phyloP scores from a whole-genome alignment of 495 filamentous ascomycete genomes.

The Ascodesmis nigricans region DNA sequence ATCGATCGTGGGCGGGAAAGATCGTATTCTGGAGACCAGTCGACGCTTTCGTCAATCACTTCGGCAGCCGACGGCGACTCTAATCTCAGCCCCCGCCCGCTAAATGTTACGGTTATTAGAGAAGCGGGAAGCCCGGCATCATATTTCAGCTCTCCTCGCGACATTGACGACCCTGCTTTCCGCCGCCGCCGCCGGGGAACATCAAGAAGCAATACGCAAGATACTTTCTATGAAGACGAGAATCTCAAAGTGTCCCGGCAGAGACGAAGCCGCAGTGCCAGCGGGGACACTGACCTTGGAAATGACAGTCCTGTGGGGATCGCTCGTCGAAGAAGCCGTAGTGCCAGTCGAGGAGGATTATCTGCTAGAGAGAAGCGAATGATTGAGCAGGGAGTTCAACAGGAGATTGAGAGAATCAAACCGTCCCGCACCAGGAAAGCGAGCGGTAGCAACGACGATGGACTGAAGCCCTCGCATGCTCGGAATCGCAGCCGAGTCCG shows the following conservation, averaged over 20 bases:
- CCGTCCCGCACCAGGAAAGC: constrained; percentile 24
- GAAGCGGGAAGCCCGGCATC: constrained; percentile 17
- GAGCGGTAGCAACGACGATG: constrained; percentile 24
- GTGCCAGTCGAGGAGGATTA: constrained; percentile 45
- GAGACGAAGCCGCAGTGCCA: constrained; percentile 16
- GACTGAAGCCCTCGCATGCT: constrained; percentile 14
- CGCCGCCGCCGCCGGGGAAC: constrained; percentile 15
- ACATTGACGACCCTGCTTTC: constrained; percentile 9
- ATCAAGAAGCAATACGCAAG: constrained; percentile 11
- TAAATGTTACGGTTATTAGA: constrained; percentile 18
- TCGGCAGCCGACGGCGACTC: constrained; percentile 16
- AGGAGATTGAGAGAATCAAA: constrained; percentile 23
- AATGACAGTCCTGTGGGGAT: too few relatives aligned
- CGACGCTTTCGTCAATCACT: constrained; percentile 16
- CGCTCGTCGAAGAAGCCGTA: constrained; percentile 37
- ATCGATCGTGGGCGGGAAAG: constrained; percentile 10
- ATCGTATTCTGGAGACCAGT: constrained; percentile 19
- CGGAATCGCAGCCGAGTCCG: constrained; percentile 39
- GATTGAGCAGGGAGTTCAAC: constrained; percentile 36
- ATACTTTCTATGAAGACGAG: constrained; percentile 16
- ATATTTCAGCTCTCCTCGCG: constrained; percentile 12
- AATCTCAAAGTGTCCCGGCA: constrained; percentile 8
- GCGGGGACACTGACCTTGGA: constrained; percentile 30
- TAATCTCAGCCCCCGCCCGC: constrained; percentile 6
- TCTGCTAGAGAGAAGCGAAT: constrained; percentile 49